phyloP scores from a whole-genome alignment of 2,329 filamentous ascomycete species.

The Huntiella savannae region DNA sequence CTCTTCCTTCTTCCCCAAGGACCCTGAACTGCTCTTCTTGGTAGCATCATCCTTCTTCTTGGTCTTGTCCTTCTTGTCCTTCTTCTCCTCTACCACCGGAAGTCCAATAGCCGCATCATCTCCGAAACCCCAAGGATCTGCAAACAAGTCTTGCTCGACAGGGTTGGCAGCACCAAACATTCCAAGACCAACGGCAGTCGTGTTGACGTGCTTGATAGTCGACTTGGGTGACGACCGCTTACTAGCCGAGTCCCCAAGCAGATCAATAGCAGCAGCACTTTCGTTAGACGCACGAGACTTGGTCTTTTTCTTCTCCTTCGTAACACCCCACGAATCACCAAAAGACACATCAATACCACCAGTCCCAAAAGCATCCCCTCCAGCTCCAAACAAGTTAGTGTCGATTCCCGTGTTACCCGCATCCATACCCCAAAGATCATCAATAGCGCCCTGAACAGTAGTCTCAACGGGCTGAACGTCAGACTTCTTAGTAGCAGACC shows the following conservation, averaged over 20 bases:
- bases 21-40: slow-evolving; percentile 16
- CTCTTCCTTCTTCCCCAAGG: background rate
- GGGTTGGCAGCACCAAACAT: background rate
- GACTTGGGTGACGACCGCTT: slow-evolving; percentile 1
- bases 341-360: slow-evolving; percentile 1
- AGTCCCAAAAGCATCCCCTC: background rate
- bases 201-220: background rate
- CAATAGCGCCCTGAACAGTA: slow-evolving; percentile 1
- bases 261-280: background rate
- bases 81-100: background rate
- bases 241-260: background rate
- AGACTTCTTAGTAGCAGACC: slow-evolving; percentile 2
- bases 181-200: background rate
- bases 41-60: slow-evolving; percentile 16
- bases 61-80: slow-evolving; percentile 13
- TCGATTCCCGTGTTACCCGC: background rate
- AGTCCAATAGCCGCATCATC: background rate
- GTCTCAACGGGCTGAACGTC: background rate
- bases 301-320: slow-evolving; percentile 3
- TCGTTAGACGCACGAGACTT: background rate
- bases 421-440: slow-evolving; percentile 4
- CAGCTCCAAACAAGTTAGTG: background rate
- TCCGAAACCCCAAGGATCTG: background rate
- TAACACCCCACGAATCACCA: slow-evolving; percentile 8
- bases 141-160: background rate